phyloP scores from a whole-genome alignment of 768 basidiomycete species.

The Termitomyces sp. region DNA sequence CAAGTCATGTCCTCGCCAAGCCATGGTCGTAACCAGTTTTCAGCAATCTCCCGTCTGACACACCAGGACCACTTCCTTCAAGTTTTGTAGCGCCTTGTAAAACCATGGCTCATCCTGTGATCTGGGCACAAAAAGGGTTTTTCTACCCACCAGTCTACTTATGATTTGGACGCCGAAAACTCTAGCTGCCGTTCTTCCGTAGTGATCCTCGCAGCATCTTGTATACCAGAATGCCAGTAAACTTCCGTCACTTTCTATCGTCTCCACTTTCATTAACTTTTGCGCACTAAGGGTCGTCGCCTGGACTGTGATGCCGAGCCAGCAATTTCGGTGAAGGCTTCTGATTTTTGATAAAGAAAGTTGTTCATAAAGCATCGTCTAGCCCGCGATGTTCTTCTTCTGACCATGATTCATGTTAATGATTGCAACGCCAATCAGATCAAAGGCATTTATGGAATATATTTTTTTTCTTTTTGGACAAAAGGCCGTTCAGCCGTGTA shows the following conservation, averaged over 20 bases:
- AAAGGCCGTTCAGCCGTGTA: slow-evolving; percentile 25
- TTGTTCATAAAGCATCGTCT: background rate
- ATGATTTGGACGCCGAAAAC: slow-evolving; percentile 41
- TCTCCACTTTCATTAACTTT: background rate
- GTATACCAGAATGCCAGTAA: slow-evolving; percentile 33
- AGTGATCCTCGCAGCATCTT: slow-evolving; percentile 52
- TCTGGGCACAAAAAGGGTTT: slow-evolving; percentile 37
- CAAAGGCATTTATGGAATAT: slow-evolving; percentile 32
- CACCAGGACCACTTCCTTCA: background rate
- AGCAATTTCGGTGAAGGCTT: slow-evolving; percentile 30
- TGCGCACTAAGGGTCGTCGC: slow-evolving; percentile 14
- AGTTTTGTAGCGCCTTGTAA: background rate
- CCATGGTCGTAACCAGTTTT: background rate
- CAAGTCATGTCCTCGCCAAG: too few species aligned
- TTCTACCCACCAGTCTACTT: slow-evolving; percentile 53
- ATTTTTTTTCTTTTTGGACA: slow-evolving; percentile 42
- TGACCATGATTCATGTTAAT: slow-evolving; percentile 35
- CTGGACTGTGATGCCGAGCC: slow-evolving; percentile 46
- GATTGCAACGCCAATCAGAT: slow-evolving; percentile 6
- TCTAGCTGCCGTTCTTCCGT: slow-evolving; percentile 44
- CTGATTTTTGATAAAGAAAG: background rate
- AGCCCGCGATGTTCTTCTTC: slow-evolving; percentile 46
- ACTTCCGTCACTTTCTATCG: background rate
- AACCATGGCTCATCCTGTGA: slow-evolving; percentile 38
- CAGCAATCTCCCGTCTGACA: background rate